Evolutionary conservation across 208 protist genomes (phyloP).

Genomic region (Crithidia bombi): DNA sequence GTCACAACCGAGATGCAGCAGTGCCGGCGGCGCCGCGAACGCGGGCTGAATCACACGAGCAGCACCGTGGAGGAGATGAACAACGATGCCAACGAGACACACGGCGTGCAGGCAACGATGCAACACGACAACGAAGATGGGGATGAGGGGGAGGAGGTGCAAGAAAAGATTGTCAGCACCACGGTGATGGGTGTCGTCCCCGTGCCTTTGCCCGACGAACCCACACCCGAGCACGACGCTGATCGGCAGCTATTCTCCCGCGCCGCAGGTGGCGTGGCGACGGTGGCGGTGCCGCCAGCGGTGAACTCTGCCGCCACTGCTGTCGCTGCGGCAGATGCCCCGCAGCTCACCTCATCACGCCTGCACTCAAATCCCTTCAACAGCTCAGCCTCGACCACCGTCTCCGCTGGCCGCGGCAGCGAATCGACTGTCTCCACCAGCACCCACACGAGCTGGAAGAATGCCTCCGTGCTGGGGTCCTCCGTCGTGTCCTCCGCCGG

Average conservation of each 20-base stretch:
- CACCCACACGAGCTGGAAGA: slow-evolving; percentile 1
- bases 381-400: neutral
- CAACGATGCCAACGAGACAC: neutral
- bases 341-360: neutral
- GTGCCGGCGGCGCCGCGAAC: slow-evolving; percentile 11
- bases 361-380: neutral
- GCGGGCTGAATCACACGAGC: neutral
- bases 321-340: too few species aligned
- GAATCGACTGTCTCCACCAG: neutral
- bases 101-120: neutral
- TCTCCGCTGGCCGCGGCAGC: neutral
- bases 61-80: neutral
- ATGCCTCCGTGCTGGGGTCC: neutral
- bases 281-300: too few species aligned
- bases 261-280: too few species aligned
- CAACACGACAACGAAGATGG: neutral
- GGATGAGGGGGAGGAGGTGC: neutral
- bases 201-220: neutral
- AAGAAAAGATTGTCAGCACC: neutral
- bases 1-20: slow-evolving; percentile 37
- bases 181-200: neutral
- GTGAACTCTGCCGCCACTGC: too few species aligned
- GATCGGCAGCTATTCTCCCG: too few species aligned
- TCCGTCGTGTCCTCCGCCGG: neutral
- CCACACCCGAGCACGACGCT: neutral